phyloP scores from a whole-genome alignment of 2,329 filamentous ascomycete genomes.

The Nemania serpens region DNA sequence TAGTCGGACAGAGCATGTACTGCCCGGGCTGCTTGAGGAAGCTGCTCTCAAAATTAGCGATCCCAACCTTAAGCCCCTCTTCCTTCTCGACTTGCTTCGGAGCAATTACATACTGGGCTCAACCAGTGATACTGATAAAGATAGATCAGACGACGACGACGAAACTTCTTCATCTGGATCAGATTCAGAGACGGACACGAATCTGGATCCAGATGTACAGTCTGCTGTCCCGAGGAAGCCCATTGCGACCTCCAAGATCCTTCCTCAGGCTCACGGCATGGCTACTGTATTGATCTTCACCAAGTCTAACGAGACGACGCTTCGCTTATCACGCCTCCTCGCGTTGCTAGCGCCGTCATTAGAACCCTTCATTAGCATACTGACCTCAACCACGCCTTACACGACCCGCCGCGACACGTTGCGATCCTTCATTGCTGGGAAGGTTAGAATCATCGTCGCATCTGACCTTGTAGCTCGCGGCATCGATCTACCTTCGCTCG shows the following conservation, averaged over 20 bases:
- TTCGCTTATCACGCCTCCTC: conserved; percentile 83
- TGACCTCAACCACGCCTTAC: conserved; percentile 79
- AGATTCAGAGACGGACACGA: conserved; percentile 44
- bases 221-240: background rate
- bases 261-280: conserved; percentile 27
- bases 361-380: conserved; percentile 64
- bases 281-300: conserved; percentile 78
- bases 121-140: conserved; percentile 25
- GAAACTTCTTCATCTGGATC: conserved; percentile 44
- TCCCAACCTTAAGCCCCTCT: conserved; percentile 76
- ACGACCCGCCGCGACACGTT: conserved; percentile 70
- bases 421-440: conserved; percentile 65
- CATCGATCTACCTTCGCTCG: conserved; percentile 78
- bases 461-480: conserved; percentile 94
- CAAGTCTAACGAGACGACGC: conserved; percentile 84
- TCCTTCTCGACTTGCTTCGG: conserved; percentile 77
- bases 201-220: conserved; percentile 29
- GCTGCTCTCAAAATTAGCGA: conserved; percentile 71
- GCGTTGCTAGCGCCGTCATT: conserved; percentile 66
- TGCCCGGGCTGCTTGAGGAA: conserved; percentile 70
- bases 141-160: conserved; percentile 30
- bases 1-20: conserved; percentile 50
- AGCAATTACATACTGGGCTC: conserved; percentile 53
- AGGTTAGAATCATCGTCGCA: conserved; percentile 77
- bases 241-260: background rate